A percentile compares a stretch with the other conserved stretches of the same genome.
Conservation (phyloP, 768 basidiomycete genomes). For the Podaxis sp. region DNA sequence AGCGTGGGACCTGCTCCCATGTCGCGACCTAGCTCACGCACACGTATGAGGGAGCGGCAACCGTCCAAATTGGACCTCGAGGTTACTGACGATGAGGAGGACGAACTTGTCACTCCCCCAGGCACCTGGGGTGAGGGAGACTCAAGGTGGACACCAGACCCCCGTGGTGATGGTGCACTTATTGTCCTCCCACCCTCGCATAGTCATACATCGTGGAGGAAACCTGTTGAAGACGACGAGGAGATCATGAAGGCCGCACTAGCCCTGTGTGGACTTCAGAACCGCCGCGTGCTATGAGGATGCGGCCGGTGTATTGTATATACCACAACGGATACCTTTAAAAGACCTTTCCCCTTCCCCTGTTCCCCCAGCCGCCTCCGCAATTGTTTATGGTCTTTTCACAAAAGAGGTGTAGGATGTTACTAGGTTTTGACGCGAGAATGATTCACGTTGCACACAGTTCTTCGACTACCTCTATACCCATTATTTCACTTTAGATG, state of each 20-base stretch:
- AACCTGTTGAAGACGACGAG: conserved; percentile 44
- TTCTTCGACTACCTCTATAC: not conserved
- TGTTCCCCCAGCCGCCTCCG: not conserved
- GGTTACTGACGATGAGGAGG: conserved; percentile 63
- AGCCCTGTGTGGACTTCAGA: conserved; percentile 59
- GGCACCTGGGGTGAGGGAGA: conserved; percentile 49
- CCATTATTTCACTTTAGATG: conserved; percentile 4
- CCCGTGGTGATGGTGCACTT: conserved; percentile 21
- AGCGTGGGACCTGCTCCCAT: conserved; percentile 5
- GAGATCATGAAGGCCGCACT: conserved; percentile 73
- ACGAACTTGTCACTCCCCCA: conserved; percentile 65
- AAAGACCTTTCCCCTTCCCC: not conserved
- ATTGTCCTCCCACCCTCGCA: conserved; percentile 18
- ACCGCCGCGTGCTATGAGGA: conserved; percentile 19
- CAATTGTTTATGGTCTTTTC: conserved; percentile 1
- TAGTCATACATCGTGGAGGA: not conserved
- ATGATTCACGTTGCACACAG: conserved; percentile 9
- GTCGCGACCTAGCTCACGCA: conserved; percentile 14
- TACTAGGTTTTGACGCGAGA: not conserved
- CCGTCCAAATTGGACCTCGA: conserved; percentile 30
- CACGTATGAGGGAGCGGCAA: conserved; percentile 16
- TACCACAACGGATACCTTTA: conserved; percentile 12
- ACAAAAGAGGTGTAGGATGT: conserved; percentile 2
- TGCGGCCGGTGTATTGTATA: not conserved
- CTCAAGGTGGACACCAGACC: conserved; percentile 32